phyloP scores from a whole-genome alignment of 768 basidiomycete genomes.

The Phlebiopsis gigantea region DNA sequence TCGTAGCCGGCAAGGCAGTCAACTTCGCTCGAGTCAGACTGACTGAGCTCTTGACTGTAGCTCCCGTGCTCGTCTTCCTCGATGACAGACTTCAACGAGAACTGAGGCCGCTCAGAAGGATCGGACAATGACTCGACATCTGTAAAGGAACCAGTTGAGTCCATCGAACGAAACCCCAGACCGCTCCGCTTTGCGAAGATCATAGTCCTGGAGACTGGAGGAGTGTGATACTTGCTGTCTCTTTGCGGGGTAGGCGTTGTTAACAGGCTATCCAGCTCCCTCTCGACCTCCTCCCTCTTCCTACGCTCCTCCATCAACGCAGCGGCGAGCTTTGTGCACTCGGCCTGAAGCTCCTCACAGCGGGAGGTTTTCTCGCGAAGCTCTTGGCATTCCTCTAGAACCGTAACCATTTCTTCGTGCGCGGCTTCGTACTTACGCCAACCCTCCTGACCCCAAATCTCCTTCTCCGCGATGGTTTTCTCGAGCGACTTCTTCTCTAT shows the following conservation, averaged over 20 bases:
- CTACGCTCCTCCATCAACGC: slow-evolving; percentile 35
- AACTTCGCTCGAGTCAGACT: slow-evolving; percentile 37
- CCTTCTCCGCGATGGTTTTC: slow-evolving; percentile 38
- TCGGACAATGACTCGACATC: slow-evolving; percentile 63
- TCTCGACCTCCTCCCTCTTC: slow-evolving; percentile 45
- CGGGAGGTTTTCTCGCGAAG: slow-evolving; percentile 26
- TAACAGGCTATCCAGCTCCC: slow-evolving; percentile 41
- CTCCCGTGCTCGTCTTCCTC: slow-evolving; percentile 44
- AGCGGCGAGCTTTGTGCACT: slow-evolving; percentile 21
- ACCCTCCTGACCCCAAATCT: slow-evolving; percentile 25
- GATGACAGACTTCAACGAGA: slow-evolving; percentile 42
- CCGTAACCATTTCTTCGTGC: slow-evolving; percentile 22
- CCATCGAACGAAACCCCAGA: slow-evolving; percentile 52
- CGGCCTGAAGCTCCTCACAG: slow-evolving; percentile 5
- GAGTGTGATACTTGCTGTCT: slow-evolving; percentile 20
- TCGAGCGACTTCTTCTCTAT: slow-evolving; percentile 58
- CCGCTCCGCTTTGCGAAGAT: slow-evolving; percentile 29
- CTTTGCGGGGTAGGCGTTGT: slow-evolving; percentile 43
- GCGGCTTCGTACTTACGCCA: slow-evolving; percentile 22
- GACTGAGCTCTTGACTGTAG: slow-evolving; percentile 21
- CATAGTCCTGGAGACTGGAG: slow-evolving; percentile 21
- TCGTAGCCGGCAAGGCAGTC: slow-evolving; percentile 64
- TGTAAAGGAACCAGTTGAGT: slow-evolving; percentile 59
- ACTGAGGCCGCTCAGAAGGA: slow-evolving; percentile 33
- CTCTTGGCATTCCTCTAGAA: slow-evolving; percentile 33